Evolutionary conservation across 2,329 filamentous ascomycete species (phyloP).

Genomic region (Gyromitra esculenta): DNA sequence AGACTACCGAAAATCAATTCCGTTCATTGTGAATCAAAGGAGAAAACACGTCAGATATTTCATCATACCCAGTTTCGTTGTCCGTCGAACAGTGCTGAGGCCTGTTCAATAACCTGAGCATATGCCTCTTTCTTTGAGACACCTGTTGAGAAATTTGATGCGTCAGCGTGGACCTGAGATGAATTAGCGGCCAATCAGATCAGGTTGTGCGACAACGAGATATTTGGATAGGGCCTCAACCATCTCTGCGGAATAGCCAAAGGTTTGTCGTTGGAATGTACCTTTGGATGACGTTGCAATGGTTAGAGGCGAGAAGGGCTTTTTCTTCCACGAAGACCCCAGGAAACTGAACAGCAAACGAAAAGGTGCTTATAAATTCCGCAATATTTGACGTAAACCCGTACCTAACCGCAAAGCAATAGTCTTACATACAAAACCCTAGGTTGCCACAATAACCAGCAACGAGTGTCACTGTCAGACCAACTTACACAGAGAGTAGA

Average conservation of each 20-base stretch:
- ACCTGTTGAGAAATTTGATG: conserved; percentile 75
- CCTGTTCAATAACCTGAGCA: conserved; percentile 76
- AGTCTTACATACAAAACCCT: background rate
- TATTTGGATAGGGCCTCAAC: conserved; percentile 13
- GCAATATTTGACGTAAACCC: conserved; percentile 16
- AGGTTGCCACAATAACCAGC: background rate
- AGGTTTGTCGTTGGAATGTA: conserved; percentile 9
- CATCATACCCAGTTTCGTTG: conserved; percentile 80
- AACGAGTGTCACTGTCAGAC: background rate
- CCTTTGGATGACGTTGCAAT: conserved; percentile 22
- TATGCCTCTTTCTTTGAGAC: conserved; percentile 78
- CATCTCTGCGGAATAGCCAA: conserved; percentile 13
- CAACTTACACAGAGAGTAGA: conserved; percentile 15
- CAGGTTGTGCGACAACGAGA: background rate
- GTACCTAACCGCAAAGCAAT: conserved; percentile 17
- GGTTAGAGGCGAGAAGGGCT: conserved; percentile 7
- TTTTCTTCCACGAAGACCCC: conserved; percentile 6
- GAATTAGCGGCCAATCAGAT: conserved; percentile 22
- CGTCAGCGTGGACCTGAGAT: conserved; percentile 77
- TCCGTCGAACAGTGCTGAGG: conserved; percentile 73
- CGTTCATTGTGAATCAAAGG: background rate
- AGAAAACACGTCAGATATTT: conserved; percentile 5
- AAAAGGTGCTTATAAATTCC: conserved; percentile 36
- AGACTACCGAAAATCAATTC: conserved; percentile 20
- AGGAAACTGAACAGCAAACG: conserved; percentile 6